phyloP scores from a whole-genome alignment of 306 rosid genomes.

The Prunus campanulata region DNA sequence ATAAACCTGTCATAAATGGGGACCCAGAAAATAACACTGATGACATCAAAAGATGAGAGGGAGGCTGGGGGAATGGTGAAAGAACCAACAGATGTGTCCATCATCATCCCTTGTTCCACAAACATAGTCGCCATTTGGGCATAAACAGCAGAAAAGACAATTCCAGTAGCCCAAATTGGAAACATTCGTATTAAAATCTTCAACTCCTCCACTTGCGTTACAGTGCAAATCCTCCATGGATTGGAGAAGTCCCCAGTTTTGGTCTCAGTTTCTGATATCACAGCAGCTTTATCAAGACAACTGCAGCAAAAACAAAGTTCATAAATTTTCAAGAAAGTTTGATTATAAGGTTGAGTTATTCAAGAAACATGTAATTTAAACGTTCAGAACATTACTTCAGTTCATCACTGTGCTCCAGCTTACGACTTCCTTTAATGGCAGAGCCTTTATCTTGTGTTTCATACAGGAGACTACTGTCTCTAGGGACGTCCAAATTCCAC shows the following conservation, averaged over 20 bases:
- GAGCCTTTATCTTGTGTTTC: constrained; percentile 75
- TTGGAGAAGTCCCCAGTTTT: constrained; percentile 58
- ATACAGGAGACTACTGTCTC: constrained; percentile 65
- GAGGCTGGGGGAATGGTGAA: constrained; percentile 93
- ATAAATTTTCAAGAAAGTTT: not conserved
- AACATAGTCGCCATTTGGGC: constrained; percentile 97
- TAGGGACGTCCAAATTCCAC: constrained; percentile 60
- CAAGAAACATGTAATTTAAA: not conserved
- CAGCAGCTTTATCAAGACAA: constrained; percentile 88
- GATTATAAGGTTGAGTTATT: not conserved
- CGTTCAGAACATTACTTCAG: constrained; percentile 42
- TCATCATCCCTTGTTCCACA: constrained; percentile 88
- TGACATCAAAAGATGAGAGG: constrained; percentile 69
- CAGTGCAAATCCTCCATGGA: constrained; percentile 86
- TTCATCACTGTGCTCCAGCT: constrained; percentile 79
- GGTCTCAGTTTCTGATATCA: constrained; percentile 54
- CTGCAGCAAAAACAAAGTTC: constrained; percentile 41
- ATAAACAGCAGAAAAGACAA: constrained; percentile 80
- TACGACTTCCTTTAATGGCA: constrained; percentile 95
- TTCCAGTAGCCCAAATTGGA: constrained; percentile 92
- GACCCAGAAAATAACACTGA: constrained; percentile 92
- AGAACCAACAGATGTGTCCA: constrained; percentile 75
- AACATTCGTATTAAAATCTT: constrained; percentile 94
- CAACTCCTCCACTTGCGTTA: constrained; percentile 93
- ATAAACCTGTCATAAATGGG: constrained; percentile 73